Evolutionary conservation across 306 rosid species (phyloP).

Genomic region (Nissolia schottii): DNA sequence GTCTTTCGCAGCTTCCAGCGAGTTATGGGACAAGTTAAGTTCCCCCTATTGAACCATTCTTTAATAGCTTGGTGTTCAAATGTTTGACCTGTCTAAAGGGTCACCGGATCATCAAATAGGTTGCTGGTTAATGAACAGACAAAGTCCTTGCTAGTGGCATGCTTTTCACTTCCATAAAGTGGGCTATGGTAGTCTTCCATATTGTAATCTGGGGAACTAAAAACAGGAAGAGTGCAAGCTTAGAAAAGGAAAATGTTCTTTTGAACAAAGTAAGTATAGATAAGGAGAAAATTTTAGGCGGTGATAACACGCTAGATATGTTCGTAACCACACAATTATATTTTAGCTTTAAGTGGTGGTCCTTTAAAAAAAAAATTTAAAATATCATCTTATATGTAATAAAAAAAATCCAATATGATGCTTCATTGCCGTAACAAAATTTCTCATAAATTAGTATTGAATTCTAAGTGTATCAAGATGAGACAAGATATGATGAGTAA

Average conservation of each 20-base stretch:
- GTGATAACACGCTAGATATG: too few species aligned
- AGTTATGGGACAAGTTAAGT: slow-evolving; percentile 81
- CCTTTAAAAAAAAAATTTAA: too few species aligned
- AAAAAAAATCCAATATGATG: too few species aligned
- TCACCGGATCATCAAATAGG: slow-evolving; percentile 88
- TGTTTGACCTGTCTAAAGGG: slow-evolving; percentile 93
- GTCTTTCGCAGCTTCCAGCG: slow-evolving; percentile 71
- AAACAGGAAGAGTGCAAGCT: slow-evolving; percentile 34
- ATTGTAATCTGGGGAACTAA: slow-evolving; percentile 41
- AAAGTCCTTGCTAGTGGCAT: slow-evolving; percentile 72
- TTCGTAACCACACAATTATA: too few species aligned
- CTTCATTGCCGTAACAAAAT: too few species aligned
- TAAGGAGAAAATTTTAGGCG: too few species aligned
- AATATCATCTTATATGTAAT: too few species aligned
- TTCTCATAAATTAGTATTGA: too few species aligned
- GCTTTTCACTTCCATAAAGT: slow-evolving; percentile 32
- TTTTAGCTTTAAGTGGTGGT: too few species aligned
- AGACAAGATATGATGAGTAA: too few species aligned
- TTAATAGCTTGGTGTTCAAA: slow-evolving; percentile 83
- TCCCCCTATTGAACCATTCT: slow-evolving; percentile 85
- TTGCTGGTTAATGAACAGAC: slow-evolving; percentile 87
- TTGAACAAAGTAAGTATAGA: too few species aligned
- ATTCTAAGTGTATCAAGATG: too few species aligned
- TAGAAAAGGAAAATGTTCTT: neutral
- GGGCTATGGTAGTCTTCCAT: slow-evolving; percentile 43